These are phyloP conservation scores for Draba incana DNA, from an alignment of 345 rosid species.

Conservation along the genomic window DNA sequence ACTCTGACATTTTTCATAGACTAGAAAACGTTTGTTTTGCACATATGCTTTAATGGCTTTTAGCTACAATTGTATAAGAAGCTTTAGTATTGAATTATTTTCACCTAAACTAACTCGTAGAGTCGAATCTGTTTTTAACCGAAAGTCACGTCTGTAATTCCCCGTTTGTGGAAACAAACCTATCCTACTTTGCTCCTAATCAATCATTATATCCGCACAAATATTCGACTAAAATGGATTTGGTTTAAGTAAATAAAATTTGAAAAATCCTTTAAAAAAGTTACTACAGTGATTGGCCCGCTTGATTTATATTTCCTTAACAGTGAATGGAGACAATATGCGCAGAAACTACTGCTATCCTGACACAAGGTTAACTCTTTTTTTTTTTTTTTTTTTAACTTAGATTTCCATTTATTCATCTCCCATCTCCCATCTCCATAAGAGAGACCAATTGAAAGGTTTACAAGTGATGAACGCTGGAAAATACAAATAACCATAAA, in stretches of 20 bases:
- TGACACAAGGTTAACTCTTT: conserved; percentile 30
- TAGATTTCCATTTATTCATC: no score
- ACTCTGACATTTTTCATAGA: conserved; percentile 7
- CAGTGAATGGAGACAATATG: conserved; percentile 33
- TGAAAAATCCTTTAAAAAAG: not conserved
- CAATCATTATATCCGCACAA: conserved; percentile 3
- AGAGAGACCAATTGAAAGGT: no score
- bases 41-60: not conserved
- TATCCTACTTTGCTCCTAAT: conserved; percentile 13
- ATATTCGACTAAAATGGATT: not conserved
- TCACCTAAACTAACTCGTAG: not conserved
- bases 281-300: conserved; percentile 33
- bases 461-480: no score
- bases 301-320: not conserved
- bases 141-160: conserved; percentile 36
- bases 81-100: not conserved
- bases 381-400: no score
- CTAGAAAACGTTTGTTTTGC: not conserved
- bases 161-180: conserved; percentile 30
- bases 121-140: conserved; percentile 11
- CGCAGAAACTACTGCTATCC: conserved; percentile 29
- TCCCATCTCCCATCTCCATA: no score
- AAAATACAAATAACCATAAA: no score
- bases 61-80: not conserved
- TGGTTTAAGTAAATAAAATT: not conserved